A percentile compares a stretch with the other conserved stretches of the same genome.
phyloP scores from a whole-genome alignment of 345 rosid species.

The Eucalyptus tenuipes region DNA sequence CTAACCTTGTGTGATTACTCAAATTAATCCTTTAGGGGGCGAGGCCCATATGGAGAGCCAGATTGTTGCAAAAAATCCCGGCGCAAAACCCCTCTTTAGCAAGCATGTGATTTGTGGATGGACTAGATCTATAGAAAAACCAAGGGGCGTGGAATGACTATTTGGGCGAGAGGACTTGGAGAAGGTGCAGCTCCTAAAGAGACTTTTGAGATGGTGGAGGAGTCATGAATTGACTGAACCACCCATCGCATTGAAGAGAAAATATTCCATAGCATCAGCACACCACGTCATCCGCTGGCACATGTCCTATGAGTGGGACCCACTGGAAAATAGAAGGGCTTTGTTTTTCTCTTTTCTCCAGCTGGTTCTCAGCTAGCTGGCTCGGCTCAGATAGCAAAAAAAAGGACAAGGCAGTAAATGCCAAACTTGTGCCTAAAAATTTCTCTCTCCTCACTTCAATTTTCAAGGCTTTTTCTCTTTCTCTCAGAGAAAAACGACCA shows the following conservation, averaged over 20 bases:
- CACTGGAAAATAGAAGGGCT: rapidly evolving
- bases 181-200: background rate
- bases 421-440: too few species aligned
- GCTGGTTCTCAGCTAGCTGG: too few species aligned
- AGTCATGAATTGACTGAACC: background rate
- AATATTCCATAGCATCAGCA: too few species aligned
- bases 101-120: background rate
- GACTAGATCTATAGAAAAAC: background rate
- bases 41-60: background rate
- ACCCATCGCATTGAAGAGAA: background rate
- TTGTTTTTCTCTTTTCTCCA: too few species aligned
- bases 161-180: background rate
- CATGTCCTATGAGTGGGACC: too few species aligned
- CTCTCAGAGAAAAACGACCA: too few species aligned
- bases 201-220: background rate
- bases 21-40: background rate
- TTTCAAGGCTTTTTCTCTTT: too few species aligned
- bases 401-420: too few species aligned
- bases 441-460: too few species aligned
- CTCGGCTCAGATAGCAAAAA: too few species aligned
- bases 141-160: background rate
- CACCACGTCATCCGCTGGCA: too few species aligned
- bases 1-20: background rate
- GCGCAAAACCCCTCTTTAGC: background rate
- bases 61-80: background rate